Base-by-base conservation (phyloP, 306 rosid species). In the Phaseolus lunatus region DNA sequence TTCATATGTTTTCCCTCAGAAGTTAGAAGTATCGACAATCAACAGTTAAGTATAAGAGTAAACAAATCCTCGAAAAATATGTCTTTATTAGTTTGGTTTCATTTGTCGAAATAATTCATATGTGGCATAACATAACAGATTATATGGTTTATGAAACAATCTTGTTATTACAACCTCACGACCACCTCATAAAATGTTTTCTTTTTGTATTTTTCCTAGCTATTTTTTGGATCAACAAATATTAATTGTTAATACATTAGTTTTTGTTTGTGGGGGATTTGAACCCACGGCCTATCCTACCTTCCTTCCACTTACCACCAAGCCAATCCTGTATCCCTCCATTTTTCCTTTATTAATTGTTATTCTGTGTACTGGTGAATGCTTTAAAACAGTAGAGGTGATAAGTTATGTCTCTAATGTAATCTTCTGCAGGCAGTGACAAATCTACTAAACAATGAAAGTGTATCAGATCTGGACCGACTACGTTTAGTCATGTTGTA, bases 401-500 rank as follows among this genome's bases (percentile, higher is more conserved):
- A 62, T 77, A 66, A 79, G 58, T 76, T 73, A 39, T 54, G 79
- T 73, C 67, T 44, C 83, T 69, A 58, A 44, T 77, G 49, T 84
- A 65, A 52, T 83, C 61, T 15, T 59, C 78, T 88, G 82, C 88
- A 93, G 98, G 96, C 94, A 57, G 97, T 91, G 78, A 88, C 87
- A 56, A 88, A 87, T 81, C 87, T 93, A 76, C 82, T 93, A 72
- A 87, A 85, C 82, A 68, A 93, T 81, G 97, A 91, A 74, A 91
- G 87, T 76, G 31, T 91, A 80, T 90, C 92, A 75, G 97, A 93
- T 74, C 71, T 91, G 62, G 96, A 91, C 72, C 86, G 87, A 33
- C 76, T 93, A 67, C 97, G 96, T 15, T 84, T 93, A 71, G 97
- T 93, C 80, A 93, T 93, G 97, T 56, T 93, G 75, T 93, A 93